Evolutionary conservation across 2,329 filamentous ascomycete genomes (phyloP).

Genomic region (Macrophomina phaseolina): DNA sequence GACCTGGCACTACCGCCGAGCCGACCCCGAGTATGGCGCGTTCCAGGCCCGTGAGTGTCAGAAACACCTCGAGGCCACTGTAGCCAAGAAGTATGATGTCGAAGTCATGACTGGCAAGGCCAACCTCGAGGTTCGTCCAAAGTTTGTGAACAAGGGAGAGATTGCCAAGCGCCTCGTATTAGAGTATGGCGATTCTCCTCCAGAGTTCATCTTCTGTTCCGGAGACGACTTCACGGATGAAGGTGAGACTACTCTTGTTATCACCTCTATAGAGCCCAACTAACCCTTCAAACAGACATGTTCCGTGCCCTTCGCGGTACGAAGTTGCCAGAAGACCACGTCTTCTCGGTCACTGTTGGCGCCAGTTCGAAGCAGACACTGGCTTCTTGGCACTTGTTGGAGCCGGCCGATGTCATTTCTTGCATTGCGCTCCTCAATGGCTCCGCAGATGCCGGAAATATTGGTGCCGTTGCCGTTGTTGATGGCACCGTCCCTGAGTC

Average conservation of each 20-base stretch:
- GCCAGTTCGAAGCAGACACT: constrained; percentile 90
- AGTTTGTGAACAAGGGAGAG: constrained; percentile 97
- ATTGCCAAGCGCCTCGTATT: constrained; percentile 84
- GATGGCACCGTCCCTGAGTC: constrained; percentile 46
- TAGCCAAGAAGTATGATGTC: constrained; percentile 82
- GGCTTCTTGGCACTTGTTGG: constrained; percentile 86
- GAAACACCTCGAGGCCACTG: constrained; percentile 77
- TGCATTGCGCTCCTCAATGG: constrained; percentile 61
- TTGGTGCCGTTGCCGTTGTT: constrained; percentile 48
- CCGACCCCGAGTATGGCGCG: constrained; percentile 82
- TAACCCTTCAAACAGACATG: constrained; percentile 60
- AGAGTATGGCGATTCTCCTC: constrained; percentile 69
- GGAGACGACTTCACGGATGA: constrained; percentile 98
- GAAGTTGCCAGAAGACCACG: constrained; percentile 65
- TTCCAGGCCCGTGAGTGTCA: constrained; percentile 83
- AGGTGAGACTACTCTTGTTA: constrained; percentile 61
- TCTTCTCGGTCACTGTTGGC: constrained; percentile 91
- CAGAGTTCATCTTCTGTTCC: constrained; percentile 87
- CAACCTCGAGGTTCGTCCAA: constrained; percentile 94
- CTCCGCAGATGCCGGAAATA: constrained; percentile 48
- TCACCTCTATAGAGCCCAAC: neutral
- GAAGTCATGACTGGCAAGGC: constrained; percentile 98
- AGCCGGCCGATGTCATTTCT: constrained; percentile 86
- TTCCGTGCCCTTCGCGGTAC: constrained; percentile 77
- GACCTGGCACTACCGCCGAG: constrained; percentile 96